Base-by-base conservation (phyloP, 257 asterid species). In the Capsicum rhomboideum region DNA sequence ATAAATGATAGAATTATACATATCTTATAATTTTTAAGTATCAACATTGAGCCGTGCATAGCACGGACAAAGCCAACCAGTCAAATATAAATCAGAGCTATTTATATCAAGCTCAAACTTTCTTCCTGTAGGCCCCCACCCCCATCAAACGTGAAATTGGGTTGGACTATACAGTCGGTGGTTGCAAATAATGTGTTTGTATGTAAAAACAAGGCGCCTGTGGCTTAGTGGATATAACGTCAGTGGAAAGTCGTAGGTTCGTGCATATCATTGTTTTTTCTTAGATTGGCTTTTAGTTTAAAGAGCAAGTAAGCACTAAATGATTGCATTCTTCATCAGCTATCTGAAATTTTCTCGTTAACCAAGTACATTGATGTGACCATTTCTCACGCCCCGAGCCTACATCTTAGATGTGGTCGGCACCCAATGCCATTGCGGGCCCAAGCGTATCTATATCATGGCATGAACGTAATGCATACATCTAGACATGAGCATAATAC, bases 181-280 rank as follows among this genome's bases (percentile, higher is more conserved):
- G n/a, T 29, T 64, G 12, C 50, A 34, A 67, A 34, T 67, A 20
- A 8, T 34, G 50, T 34, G 50, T 23, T 14, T 64, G 14, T 16
- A 69, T 44, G 79, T 21, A 10, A 40, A 18, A 11, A 69, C 21
- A 42, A 10, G 55, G 80, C 40, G 37, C 58, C 37, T 44, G 10
- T 44, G 44, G 40, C n/a, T 44, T 10, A 5, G 37, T 46, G 29
- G 29, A 74, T 74, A n/a, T 20, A n/a, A 2, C 93, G 97, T 94
- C 93, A 96, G 94, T 95, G 91, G 97, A 34, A 34, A 34, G 40
- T 34, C 40, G 40, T 34, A 34, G 40, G 40, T 34, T 34, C 40
- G 40, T 34, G 97, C 95, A 97, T 95, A 95, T 10, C 6, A 1
- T 14, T 13, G 2, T 71, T 12, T 21, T 72, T 72, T n/a, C 29